These are phyloP conservation scores for Apiospora malaysiana DNA, from an alignment of 2,329 filamentous ascomycete genomes.

Conservation along the genomic window DNA sequence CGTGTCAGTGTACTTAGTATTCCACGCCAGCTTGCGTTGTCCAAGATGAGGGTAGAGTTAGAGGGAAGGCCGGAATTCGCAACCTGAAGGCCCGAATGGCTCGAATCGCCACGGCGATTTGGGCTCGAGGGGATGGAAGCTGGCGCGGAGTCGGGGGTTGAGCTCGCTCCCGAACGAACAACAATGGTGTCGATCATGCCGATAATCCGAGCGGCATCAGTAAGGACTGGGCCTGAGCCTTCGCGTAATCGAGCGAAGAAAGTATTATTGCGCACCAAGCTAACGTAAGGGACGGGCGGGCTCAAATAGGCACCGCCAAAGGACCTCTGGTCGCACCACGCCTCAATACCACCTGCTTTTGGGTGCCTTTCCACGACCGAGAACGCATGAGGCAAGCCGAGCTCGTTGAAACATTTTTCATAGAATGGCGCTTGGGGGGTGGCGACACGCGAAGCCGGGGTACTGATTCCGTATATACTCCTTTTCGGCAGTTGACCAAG, in stretches of 20 bases:
- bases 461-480: constrained; percentile 81
- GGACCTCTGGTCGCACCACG: constrained; percentile 72
- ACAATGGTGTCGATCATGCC: constrained; percentile 85
- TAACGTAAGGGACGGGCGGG: constrained; percentile 68
- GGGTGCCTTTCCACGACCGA: constrained; percentile 74
- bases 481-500: constrained; percentile 82
- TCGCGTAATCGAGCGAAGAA: constrained; percentile 58
- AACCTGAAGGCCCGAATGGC: constrained; percentile 24
- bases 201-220: constrained; percentile 78
- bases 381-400: constrained; percentile 86
- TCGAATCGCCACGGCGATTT: constrained; percentile 41
- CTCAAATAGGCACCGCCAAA: constrained; percentile 86
- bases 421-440: constrained; percentile 84
- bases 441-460: constrained; percentile 63
- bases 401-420: constrained; percentile 81
- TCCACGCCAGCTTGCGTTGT: constrained; percentile 86
- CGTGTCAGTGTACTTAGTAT: constrained; percentile 81
- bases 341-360: constrained; percentile 70
- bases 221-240: constrained; percentile 63
- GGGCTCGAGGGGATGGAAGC: constrained; percentile 57
- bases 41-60: constrained; percentile 69
- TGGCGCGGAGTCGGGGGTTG: constrained; percentile 50
- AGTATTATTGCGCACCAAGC: constrained; percentile 62
- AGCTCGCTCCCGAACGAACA: constrained; percentile 57
- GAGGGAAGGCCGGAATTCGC: constrained; percentile 46